Evolutionary conservation across 257 asterid genomes (phyloP).

Genomic region (Prunella vulgaris): DNA sequence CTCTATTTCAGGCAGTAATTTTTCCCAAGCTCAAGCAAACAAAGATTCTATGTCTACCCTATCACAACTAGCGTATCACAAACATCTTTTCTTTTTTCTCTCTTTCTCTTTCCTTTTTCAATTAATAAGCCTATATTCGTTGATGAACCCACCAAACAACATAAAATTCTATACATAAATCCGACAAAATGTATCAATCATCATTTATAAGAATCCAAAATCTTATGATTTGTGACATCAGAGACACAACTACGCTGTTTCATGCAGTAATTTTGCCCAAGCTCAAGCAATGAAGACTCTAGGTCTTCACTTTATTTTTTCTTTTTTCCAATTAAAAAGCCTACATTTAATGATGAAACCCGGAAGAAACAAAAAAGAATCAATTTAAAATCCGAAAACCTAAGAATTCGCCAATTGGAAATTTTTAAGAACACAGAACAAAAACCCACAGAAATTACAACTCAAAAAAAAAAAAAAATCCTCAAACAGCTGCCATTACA

Average conservation of each 20-base stretch:
- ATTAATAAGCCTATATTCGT: neutral
- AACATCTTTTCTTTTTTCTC: neutral
- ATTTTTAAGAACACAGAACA: constrained; percentile 4
- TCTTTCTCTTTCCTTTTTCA: neutral
- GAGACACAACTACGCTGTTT: neutral
- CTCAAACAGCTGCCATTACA: neutral
- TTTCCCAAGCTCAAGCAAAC: constrained; percentile 22
- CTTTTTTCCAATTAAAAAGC: neutral
- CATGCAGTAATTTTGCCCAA: neutral
- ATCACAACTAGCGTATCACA: constrained; percentile 4
- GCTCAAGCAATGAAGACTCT: neutral
- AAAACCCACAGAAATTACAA: constrained; percentile 27
- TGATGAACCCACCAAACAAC: neutral
- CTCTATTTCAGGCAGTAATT: constrained; percentile 16
- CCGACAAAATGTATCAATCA: neutral
- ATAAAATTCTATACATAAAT: neutral
- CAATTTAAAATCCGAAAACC: neutral
- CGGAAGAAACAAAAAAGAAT: neutral
- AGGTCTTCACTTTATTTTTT: neutral
- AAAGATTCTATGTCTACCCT: constrained; percentile 20
- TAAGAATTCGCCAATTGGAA: neutral
- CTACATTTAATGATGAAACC: neutral
- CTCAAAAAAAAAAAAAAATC: neutral
- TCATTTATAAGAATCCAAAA: neutral
- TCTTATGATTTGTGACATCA: neutral